phyloP scores from a whole-genome alignment of 1,284 basidiomycete species.

The Tilletiaria anomala region DNA sequence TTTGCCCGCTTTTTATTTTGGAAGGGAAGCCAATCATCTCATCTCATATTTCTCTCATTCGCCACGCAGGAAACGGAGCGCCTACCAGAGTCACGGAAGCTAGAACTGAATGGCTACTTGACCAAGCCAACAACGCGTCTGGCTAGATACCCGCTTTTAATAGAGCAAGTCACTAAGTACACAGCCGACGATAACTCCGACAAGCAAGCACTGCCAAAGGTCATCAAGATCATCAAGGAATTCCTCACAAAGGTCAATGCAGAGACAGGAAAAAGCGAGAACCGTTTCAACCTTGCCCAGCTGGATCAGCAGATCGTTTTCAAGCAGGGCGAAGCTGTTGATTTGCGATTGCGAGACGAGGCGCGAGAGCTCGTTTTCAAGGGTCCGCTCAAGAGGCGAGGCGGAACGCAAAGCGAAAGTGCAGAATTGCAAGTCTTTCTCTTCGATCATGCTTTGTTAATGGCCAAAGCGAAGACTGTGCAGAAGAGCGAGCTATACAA shows the following conservation, averaged over 20 bases:
- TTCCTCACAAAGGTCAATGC: slow-evolving; percentile 79
- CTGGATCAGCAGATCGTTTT: slow-evolving; percentile 76
- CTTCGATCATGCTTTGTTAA: slow-evolving; percentile 89
- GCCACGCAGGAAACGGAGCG: slow-evolving; percentile 56
- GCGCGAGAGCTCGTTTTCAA: slow-evolving; percentile 84
- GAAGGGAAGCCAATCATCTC: neutral
- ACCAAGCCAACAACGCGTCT: slow-evolving; percentile 93
- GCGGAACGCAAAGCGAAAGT: slow-evolving; percentile 54
- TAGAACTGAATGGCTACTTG: slow-evolving; percentile 93
- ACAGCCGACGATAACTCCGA: slow-evolving; percentile 84
- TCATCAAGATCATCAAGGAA: slow-evolving; percentile 61
- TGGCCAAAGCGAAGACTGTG: slow-evolving; percentile 75
- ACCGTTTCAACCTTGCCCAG: slow-evolving; percentile 79
- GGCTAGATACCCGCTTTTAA: slow-evolving; percentile 81
- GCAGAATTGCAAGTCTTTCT: slow-evolving; percentile 85
- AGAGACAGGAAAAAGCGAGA: slow-evolving; percentile 82
- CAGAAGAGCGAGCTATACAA: slow-evolving; percentile 84
- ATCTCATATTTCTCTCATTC: neutral
- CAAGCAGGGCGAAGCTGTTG: slow-evolving; percentile 68
- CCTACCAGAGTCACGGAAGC: slow-evolving; percentile 81
- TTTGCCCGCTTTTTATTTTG: neutral
- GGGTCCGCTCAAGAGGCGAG: slow-evolving; percentile 80
- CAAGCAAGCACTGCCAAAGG: slow-evolving; percentile 64
- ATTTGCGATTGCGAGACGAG: slow-evolving; percentile 71
- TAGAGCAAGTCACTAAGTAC: slow-evolving; percentile 84